Evolutionary conservation across 768 basidiomycete species (phyloP).

Genomic region (Termitomyces sp.): DNA sequence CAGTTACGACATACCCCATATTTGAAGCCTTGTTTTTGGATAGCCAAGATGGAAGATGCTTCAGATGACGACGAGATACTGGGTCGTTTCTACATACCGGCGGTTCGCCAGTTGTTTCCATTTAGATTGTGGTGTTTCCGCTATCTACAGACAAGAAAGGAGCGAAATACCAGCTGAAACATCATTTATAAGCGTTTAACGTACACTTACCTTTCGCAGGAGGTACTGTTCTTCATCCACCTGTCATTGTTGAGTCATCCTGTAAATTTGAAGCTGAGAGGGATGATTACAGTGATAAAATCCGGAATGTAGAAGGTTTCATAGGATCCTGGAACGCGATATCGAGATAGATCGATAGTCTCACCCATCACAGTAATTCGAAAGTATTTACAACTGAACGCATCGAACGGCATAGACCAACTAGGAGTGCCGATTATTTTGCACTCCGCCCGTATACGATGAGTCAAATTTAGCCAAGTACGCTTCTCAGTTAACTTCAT

Average conservation of each 20-base stretch:
- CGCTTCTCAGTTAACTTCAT: too few relatives aligned
- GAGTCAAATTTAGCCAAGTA: too few relatives aligned
- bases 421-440: neutral
- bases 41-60: neutral
- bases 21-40: slow-evolving; percentile 50
- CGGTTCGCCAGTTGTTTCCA: slow-evolving; percentile 79
- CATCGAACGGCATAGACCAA: too few relatives aligned
- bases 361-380: neutral
- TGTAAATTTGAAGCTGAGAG: slow-evolving; percentile 5
- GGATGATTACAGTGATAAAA: slow-evolving; percentile 52
- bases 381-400: too few relatives aligned
- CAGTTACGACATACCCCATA: slow-evolving; percentile 54
- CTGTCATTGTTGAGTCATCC: slow-evolving; percentile 19
- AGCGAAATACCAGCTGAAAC: neutral
- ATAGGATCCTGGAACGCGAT: slow-evolving; percentile 32
- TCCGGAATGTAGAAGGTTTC: slow-evolving; percentile 71
- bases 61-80: slow-evolving; percentile 15
- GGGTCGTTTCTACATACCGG: slow-evolving; percentile 39
- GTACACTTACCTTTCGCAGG: slow-evolving; percentile 61
- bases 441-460: neutral
- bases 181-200: neutral
- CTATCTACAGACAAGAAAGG: slow-evolving; percentile 47
- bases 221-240: slow-evolving; percentile 74
- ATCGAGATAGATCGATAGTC: slow-evolving; percentile 20
- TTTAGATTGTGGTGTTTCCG: slow-evolving; percentile 71